phyloP scores from a whole-genome alignment of 139 green algal species.

The Picochlorum sp. region DNA sequence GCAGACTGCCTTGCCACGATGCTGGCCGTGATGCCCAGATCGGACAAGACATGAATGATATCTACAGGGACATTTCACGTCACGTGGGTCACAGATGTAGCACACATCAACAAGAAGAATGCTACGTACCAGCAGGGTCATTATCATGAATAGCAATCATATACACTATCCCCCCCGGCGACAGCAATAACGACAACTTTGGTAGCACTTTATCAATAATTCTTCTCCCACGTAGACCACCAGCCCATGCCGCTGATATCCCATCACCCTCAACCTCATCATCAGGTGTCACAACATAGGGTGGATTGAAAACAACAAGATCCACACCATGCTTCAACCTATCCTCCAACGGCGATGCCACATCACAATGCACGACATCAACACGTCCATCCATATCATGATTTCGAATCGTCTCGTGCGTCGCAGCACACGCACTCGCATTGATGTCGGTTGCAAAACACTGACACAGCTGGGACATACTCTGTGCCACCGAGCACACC shows the following conservation, averaged over 20 bases:
- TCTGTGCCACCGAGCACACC: slow-evolving; percentile 52
- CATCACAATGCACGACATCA: slow-evolving; percentile 40
- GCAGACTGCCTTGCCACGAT: slow-evolving; percentile 40
- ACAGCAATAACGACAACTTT: slow-evolving; percentile 44
- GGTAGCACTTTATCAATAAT: slow-evolving; percentile 81
- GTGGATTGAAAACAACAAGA: slow-evolving; percentile 90
- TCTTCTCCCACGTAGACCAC: slow-evolving; percentile 55
- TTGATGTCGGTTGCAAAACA: slow-evolving; percentile 57
- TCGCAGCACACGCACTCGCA: slow-evolving; percentile 37
- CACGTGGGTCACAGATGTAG: no score
- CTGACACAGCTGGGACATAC: neutral
- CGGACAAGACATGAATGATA: slow-evolving; percentile 7
- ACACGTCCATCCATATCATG: slow-evolving; percentile 40
- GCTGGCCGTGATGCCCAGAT: slow-evolving; percentile 17
- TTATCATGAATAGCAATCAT: slow-evolving; percentile 76
- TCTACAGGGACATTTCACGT: slow-evolving; percentile 5
- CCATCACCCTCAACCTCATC: slow-evolving; percentile 58
- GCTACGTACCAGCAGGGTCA: slow-evolving; percentile 32
- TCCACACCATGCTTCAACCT: slow-evolving; percentile 34
- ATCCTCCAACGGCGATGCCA: slow-evolving; percentile 25
- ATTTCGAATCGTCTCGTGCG: slow-evolving; percentile 35
- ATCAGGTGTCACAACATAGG: slow-evolving; percentile 91
- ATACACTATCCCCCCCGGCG: slow-evolving; percentile 40
- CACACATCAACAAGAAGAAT: no score
- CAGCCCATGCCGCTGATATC: slow-evolving; percentile 80